Evolutionary conservation across 2,329 filamentous ascomycete genomes (phyloP).

Genomic region (Fusarium sp.): DNA sequence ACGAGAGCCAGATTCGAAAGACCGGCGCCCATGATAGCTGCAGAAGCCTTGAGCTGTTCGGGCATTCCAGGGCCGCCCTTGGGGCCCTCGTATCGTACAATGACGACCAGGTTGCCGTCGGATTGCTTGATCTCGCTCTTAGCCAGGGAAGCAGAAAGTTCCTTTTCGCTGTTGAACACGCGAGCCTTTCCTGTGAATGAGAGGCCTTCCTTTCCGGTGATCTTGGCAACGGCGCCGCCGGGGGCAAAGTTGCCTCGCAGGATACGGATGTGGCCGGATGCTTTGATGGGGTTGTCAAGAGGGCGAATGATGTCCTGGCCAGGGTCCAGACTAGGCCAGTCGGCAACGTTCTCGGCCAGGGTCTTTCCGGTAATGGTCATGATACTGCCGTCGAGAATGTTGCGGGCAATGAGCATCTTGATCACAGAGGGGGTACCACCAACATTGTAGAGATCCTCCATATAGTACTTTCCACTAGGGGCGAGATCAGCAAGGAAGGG

Average conservation of each 20-base stretch:
- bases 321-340: conserved; percentile 82
- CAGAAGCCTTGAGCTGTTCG: conserved; percentile 89
- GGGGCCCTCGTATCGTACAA: conserved; percentile 94
- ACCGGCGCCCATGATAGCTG: conserved; percentile 93
- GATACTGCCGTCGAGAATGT: conserved; percentile 82
- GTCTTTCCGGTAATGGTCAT: conserved; percentile 89
- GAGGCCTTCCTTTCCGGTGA: conserved; percentile 94
- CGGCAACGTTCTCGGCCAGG: conserved; percentile 83
- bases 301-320: conserved; percentile 91
- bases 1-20: conserved; percentile 91
- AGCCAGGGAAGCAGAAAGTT: conserved; percentile 83
- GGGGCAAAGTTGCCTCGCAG: conserved; percentile 90
- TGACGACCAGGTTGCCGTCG: conserved; percentile 85
- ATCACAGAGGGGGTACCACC: conserved; percentile 89
- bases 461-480: conserved; percentile 86
- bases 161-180: conserved; percentile 89
- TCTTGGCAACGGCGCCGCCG: conserved; percentile 92
- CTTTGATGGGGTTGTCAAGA: conserved; percentile 80
- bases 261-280: conserved; percentile 89
- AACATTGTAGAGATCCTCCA: conserved; percentile 89
- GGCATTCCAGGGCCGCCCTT: conserved; percentile 97
- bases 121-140: conserved; percentile 68
- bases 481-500: conserved; percentile 90
- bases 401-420: conserved; percentile 84
- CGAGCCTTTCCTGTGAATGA: conserved; percentile 84